Conservation (phyloP, 2,329 filamentous ascomycete genomes). For the Scedosporium aurantiacum region DNA sequence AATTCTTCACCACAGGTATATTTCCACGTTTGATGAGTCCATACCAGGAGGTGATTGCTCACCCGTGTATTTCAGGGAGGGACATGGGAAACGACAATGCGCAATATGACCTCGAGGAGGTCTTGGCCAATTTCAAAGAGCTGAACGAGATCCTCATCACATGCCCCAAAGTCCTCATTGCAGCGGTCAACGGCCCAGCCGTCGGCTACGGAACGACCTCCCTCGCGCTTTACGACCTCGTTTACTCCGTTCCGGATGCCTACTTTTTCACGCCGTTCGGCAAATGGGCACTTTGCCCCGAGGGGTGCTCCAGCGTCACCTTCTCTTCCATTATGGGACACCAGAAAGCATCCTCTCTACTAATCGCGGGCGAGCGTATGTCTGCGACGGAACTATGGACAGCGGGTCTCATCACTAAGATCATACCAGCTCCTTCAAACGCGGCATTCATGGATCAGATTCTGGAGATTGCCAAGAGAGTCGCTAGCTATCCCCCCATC, state of each 20-base stretch:
- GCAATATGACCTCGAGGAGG: background rate
- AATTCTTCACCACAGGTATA: slow-evolving; percentile 7
- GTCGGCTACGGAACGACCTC: slow-evolving; percentile 5
- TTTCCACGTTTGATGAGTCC: background rate
- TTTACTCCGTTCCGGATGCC: slow-evolving; percentile 6
- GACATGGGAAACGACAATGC: background rate
- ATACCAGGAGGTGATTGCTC: background rate
- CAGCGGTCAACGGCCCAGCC: slow-evolving; percentile 6
- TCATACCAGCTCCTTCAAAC: background rate
- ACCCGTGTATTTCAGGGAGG: background rate
- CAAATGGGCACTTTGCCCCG: slow-evolving; percentile 4
- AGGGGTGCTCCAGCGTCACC: slow-evolving; percentile 3
- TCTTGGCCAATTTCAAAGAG: background rate
- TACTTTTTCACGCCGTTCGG: slow-evolving; percentile 8
- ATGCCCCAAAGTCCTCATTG: slow-evolving; percentile 6
- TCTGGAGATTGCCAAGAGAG: background rate
- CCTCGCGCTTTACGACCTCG: slow-evolving; percentile 6
- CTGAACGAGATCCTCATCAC: slow-evolving; percentile 5
- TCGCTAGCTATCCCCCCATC: slow-evolving; percentile 2
- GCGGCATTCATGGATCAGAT: slow-evolving; percentile 1
- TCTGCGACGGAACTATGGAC: slow-evolving; percentile 1
- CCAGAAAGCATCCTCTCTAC: slow-evolving; percentile 3
- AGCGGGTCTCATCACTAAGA: slow-evolving; percentile 5
- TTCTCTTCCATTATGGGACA: slow-evolving; percentile 1
- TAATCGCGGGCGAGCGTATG: slow-evolving; percentile 4